phyloP scores from a whole-genome alignment of 768 basidiomycete genomes.

The Termitomyces sp. region DNA sequence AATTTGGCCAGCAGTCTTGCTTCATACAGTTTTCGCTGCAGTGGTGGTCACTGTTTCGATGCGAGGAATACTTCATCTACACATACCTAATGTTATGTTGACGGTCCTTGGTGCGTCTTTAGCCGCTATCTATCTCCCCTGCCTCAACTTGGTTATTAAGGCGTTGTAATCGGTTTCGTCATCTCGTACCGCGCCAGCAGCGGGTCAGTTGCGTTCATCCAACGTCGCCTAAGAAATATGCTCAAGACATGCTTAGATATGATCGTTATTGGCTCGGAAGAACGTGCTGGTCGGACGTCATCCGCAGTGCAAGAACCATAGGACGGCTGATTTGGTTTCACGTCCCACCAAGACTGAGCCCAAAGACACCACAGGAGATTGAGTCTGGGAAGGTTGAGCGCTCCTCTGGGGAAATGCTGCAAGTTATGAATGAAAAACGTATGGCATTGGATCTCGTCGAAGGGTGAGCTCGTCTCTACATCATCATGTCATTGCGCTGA shows the following conservation, averaged over 20 bases:
- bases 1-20: slow-evolving; percentile 65
- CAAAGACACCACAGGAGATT: slow-evolving; percentile 35
- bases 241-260: slow-evolving; percentile 31
- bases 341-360: slow-evolving; percentile 44
- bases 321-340: slow-evolving; percentile 61
- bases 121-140: background rate
- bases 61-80: slow-evolving; percentile 31
- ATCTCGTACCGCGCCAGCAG: slow-evolving; percentile 62
- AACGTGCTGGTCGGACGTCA: slow-evolving; percentile 53
- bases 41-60: slow-evolving; percentile 43
- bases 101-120: slow-evolving; percentile 51
- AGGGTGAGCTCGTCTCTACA: slow-evolving; percentile 34
- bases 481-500: background rate
- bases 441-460: slow-evolving; percentile 56
- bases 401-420: slow-evolving; percentile 37
- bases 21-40: slow-evolving; percentile 57
- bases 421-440: slow-evolving; percentile 59
- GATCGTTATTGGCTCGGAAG: slow-evolving; percentile 64
- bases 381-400: slow-evolving; percentile 25
- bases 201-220: slow-evolving; percentile 34
- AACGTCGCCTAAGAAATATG: too few species aligned
- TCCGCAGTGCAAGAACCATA: slow-evolving; percentile 45
- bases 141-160: slow-evolving; percentile 16
- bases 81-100: slow-evolving; percentile 54
- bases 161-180: slow-evolving; percentile 58